Evolutionary conservation across 768 basidiomycete genomes (phyloP), one percentile per base, ranked within the genome.

Genomic region (Mycena amicta): DNA sequence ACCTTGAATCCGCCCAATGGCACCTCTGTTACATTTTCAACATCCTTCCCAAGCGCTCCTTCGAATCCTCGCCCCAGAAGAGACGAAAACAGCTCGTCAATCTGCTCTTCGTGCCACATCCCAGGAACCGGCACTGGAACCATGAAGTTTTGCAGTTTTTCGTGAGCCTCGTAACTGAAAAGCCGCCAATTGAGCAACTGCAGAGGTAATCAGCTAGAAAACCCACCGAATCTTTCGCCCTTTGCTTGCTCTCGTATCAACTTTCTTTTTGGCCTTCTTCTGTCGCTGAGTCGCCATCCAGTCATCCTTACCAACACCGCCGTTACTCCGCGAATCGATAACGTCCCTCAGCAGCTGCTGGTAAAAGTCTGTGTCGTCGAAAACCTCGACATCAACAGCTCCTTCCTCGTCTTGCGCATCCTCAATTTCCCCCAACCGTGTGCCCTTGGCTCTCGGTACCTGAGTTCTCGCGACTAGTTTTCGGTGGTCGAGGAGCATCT

Each of bases 71-170:
- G 87, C 1, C 95, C 95, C 28, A 98, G 79, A 43, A 99, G 72
- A 27, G 91, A 93, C 25, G 86, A 81, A 73, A 99, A 98, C 53
- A 98, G 74, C 70, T 98, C 96, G 68, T 99, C 95, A 53, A 95
- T 83, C 75, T 98, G 97, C 68, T 94, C 93, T 59, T 98, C 94
- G 62, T 96, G 93, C 97, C 97, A 99, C 55, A 76, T 81, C 27
- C 85, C 86, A 30, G 74, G 70, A 15, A 77, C 70, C 5, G 84
- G 83, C 13, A 95, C 87, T 5, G 96, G 96, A 1, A 95, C 92
- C 90, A 96, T 96, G 70, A 98, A 98, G 72, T 95, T 94, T 71
- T 95, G 92, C 50, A 97, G 77, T 76, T 97, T 98, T 67, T 98
- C 95, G 68, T 98, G 97, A 1, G 92, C 87, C 62, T 96, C 90